These are phyloP conservation scores for Streptanthus diversifolius DNA, from an alignment of 345 rosid genomes.

Conservation along the genomic window DNA sequence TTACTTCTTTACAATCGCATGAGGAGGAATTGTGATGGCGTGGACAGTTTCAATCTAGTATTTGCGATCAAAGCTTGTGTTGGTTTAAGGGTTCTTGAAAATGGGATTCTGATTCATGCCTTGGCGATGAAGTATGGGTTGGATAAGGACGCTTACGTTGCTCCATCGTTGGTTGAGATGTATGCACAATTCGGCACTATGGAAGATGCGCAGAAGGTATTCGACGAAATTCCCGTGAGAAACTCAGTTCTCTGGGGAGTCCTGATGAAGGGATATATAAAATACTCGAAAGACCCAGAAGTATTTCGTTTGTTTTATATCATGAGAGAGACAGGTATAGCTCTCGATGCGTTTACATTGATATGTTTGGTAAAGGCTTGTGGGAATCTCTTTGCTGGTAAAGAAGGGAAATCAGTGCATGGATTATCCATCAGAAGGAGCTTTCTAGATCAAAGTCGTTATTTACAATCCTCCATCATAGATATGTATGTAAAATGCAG, in stretches of 20 bases:
- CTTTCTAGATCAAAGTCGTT: conserved; percentile 29
- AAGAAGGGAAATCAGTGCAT: conserved; percentile 48
- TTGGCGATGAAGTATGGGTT: conserved; percentile 41
- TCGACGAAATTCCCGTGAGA: conserved; percentile 49
- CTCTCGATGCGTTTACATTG: conserved; percentile 34
- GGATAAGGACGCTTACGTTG: conserved; percentile 40
- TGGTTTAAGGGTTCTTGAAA: conserved; percentile 13
- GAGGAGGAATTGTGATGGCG: conserved; percentile 35
- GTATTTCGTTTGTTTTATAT: conserved; percentile 41
- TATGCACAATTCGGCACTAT: conserved; percentile 39
- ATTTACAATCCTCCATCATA: conserved; percentile 41
- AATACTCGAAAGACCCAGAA: conserved; percentile 29
- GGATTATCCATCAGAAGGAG: conserved; percentile 38
- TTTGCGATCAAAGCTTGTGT: conserved; percentile 46
- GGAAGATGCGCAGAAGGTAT: conserved; percentile 42
- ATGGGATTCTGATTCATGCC: conserved; percentile 36
- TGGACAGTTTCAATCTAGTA: conserved; percentile 50
- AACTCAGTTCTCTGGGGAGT: conserved; percentile 55
- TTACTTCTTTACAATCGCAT: conserved; percentile 33
- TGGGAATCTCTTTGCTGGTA: conserved; percentile 39
- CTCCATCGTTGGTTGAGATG: conserved; percentile 45
- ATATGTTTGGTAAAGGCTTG: conserved; percentile 47
- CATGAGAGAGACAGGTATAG: conserved; percentile 40
- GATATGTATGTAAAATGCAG: conserved; percentile 55
- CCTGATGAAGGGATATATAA: conserved; percentile 53